Percentiles rank a stretch among this genome's conserved stretches.
These are phyloP conservation scores for Moesziomyces sp. DNA, from an alignment of 1,284 basidiomycete species.

Conservation along the genomic window DNA sequence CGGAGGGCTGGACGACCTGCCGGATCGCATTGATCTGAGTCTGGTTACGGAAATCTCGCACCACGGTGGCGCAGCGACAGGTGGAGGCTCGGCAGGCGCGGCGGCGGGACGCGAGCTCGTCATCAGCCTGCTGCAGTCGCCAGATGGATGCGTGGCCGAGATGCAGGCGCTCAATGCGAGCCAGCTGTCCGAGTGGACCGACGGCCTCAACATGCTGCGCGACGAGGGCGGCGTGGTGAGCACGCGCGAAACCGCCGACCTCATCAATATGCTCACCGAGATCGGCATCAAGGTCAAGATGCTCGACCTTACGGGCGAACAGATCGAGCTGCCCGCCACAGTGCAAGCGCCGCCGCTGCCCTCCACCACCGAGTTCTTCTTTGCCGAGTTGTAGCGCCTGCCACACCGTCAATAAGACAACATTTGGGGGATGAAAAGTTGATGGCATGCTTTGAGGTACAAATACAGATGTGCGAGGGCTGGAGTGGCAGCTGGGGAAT, in stretches of 20 bases:
- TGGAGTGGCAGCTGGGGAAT: background rate
- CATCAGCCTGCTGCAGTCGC: conserved; percentile 53
- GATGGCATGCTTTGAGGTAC: conserved; percentile 15
- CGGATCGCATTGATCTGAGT: conserved; percentile 73
- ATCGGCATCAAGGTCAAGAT: conserved; percentile 93
- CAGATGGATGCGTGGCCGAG: conserved; percentile 76
- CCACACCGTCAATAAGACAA: background rate
- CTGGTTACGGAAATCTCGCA: conserved; percentile 64
- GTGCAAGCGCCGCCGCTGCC: conserved; percentile 53
- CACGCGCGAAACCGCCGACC: conserved; percentile 61
- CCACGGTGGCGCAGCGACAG: conserved; percentile 6
- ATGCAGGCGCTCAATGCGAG: conserved; percentile 85
- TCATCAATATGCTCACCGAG: conserved; percentile 76
- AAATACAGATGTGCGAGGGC: conserved; percentile 21
- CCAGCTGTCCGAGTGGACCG: conserved; percentile 94
- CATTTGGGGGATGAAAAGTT: conserved; percentile 1
- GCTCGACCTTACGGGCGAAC: conserved; percentile 70
- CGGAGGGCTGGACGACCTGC: conserved; percentile 83
- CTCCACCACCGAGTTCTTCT: conserved; percentile 60
- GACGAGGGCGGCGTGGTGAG: conserved; percentile 57
- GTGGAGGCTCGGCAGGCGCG: background rate
- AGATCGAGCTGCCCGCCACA: conserved; percentile 52
- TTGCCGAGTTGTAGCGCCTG: conserved; percentile 52
- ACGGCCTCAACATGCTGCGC: conserved; percentile 82
- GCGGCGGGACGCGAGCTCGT: conserved; percentile 15